Conservation (phyloP, 352 stramenopile genomes). For the Pythium periplocum region DNA sequence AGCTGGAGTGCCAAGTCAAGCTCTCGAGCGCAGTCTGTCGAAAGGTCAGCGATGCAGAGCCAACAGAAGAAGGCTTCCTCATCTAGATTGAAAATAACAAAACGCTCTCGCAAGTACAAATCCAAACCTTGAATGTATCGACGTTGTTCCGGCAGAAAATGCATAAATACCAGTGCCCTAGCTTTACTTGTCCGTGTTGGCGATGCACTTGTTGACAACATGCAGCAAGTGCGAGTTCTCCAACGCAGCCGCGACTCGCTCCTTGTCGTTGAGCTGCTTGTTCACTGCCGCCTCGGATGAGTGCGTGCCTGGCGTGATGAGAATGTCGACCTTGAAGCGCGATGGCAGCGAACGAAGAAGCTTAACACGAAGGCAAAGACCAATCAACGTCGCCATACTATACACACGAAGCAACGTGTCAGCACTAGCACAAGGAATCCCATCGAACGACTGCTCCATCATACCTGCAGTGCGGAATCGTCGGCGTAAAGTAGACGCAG, state of each 20-base stretch:
- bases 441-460: no score
- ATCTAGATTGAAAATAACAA: no score
- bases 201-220: conserved; percentile 97
- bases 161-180: conserved; percentile 13
- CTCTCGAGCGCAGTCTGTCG: no score
- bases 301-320: conserved; percentile 93
- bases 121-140: no score
- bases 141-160: no score
- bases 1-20: no score
- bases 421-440: no score
- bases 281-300: conserved; percentile 93
- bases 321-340: conserved; percentile 93
- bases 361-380: conserved; percentile 95
- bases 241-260: conserved; percentile 93
- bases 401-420: no score
- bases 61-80: no score
- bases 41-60: no score
- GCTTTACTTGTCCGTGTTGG: conserved; percentile 83
- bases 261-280: conserved; percentile 97
- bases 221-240: conserved; percentile 95
- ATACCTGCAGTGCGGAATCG: conserved; percentile 93
- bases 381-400: conserved; percentile 95
- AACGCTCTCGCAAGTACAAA: no score
- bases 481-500: conserved; percentile 89
- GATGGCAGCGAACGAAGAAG: conserved; percentile 89